Evolutionary conservation across 208 protist species (phyloP), one percentile per base, ranked within the genome.

Genomic region (Acanthamoeba sp.): DNA sequence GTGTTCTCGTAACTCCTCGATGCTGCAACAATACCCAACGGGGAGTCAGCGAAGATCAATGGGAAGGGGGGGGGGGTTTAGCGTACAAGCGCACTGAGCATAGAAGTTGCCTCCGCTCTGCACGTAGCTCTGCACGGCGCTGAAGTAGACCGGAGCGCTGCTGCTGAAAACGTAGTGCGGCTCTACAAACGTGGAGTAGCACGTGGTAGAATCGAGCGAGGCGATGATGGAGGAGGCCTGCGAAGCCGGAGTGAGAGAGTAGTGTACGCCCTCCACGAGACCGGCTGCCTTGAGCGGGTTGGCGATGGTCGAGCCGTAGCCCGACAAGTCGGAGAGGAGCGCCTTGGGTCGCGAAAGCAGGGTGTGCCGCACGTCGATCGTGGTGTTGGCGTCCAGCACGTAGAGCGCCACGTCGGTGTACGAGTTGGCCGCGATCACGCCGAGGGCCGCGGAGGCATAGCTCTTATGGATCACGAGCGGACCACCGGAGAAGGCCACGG

Each of bases 251-350:
- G 40, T 24, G 18, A 84, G 22, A 0, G 22, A 22, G 73, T 84
- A 84, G 38, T 84, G 73, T 14, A 36, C n/a, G 29, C 40, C 73
- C 24, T 42, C 34, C 38, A 40, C 27, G 73, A 84, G 73, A 87
- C 78, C 78, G 22, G 42, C 78, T 18, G 1, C 48, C 16, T n/a
- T 4, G 48, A 87, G 78, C 12, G 48, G 22, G 27, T n/a, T n/a
- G 16, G 34, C 42, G 9, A 42, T 3, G 4, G 78, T 87, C 16
- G 22, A 34, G 3, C 27, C 78, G 22, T 87, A 42, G 78, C 78
- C 78, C 20, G 45, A n/a, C 24, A 87, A 9, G 78, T 87, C 78
- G 24, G 78, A 87, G 78, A 87, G 78, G 27, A 87, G 29, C 12
- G 27, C 78, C 22, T 87, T 59, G 5, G 78, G 78, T 40, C 34